Evolutionary conservation across 257 asterid species (phyloP).

Genomic region (Verbascum thapsus): DNA sequence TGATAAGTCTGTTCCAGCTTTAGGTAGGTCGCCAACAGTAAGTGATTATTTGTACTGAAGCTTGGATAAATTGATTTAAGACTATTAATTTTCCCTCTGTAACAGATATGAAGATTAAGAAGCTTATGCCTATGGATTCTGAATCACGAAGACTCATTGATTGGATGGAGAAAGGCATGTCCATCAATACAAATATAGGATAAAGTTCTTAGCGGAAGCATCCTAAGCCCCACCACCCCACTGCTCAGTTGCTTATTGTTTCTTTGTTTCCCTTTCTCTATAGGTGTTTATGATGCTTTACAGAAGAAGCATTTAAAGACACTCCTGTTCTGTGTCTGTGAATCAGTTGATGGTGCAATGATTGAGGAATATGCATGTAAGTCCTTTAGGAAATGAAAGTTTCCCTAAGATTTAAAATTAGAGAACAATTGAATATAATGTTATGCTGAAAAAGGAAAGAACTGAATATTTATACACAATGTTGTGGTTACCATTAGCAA

Average conservation of each 20-base stretch:
- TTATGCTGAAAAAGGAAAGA: slow-evolving; percentile 23
- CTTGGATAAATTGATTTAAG: slow-evolving; percentile 16
- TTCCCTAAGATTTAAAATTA: slow-evolving; percentile 10
- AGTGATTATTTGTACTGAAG: slow-evolving; percentile 1
- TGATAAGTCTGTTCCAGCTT: slow-evolving; percentile 92
- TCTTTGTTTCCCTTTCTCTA: slow-evolving; percentile 27
- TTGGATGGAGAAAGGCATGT: slow-evolving; percentile 96
- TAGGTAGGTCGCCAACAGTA: slow-evolving; percentile 52
- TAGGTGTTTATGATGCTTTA: slow-evolving; percentile 92
- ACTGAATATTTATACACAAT: no score
- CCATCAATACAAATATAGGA: no score
- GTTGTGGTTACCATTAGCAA: background rate
- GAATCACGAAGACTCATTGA: slow-evolving; percentile 95
- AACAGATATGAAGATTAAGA: slow-evolving; percentile 93
- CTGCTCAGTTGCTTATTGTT: slow-evolving; percentile 27
- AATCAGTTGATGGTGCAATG: slow-evolving; percentile 81
- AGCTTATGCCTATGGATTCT: slow-evolving; percentile 97
- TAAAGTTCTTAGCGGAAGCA: no score
- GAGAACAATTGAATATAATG: background rate
- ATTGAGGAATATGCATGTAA: slow-evolving; percentile 92
- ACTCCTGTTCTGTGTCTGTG: slow-evolving; percentile 82
- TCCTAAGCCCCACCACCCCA: no score
- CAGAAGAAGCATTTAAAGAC: slow-evolving; percentile 91
- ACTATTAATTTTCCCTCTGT: slow-evolving; percentile 23
- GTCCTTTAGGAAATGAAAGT: slow-evolving; percentile 32